A percentile compares a stretch with the other conserved stretches of the same genome.
phyloP scores from a whole-genome alignment of 306 rosid species.

The Cicer pinnatifidum region DNA sequence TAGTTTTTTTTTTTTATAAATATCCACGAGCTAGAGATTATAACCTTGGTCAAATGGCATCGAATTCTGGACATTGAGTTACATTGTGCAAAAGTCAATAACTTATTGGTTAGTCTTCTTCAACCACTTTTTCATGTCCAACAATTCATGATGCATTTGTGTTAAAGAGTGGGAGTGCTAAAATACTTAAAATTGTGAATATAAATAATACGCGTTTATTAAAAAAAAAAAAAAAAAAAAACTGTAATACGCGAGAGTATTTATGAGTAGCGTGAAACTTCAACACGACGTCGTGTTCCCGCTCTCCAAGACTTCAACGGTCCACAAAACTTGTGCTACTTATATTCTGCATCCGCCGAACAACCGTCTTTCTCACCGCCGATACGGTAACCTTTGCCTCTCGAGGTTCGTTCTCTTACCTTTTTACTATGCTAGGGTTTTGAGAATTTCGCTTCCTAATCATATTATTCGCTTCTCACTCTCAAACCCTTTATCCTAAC shows the following conservation, averaged over 20 bases:
- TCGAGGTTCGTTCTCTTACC: neutral
- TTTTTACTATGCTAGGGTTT: neutral
- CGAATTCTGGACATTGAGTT: no score
- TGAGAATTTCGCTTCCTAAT: neutral
- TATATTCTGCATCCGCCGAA: neutral
- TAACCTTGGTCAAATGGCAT: no score
- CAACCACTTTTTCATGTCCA: no score
- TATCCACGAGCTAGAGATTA: no score
- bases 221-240: neutral
- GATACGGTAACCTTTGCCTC: neutral
- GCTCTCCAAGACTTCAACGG: neutral
- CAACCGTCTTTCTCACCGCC: neutral
- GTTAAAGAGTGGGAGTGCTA: no score
- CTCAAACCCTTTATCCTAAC: neutral
- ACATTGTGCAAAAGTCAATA: no score
- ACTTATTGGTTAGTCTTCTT: no score
- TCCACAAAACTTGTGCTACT: neutral
- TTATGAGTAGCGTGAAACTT: neutral
- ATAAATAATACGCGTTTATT: no score
- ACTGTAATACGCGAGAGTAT: neutral
- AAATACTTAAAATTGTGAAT: no score
- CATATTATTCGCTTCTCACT: neutral
- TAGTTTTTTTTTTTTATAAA: no score
- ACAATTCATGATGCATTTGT: no score
- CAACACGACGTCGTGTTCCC: neutral